Conservation (phyloP, 768 basidiomycete genomes). For the Boletus bicolor region DNA sequence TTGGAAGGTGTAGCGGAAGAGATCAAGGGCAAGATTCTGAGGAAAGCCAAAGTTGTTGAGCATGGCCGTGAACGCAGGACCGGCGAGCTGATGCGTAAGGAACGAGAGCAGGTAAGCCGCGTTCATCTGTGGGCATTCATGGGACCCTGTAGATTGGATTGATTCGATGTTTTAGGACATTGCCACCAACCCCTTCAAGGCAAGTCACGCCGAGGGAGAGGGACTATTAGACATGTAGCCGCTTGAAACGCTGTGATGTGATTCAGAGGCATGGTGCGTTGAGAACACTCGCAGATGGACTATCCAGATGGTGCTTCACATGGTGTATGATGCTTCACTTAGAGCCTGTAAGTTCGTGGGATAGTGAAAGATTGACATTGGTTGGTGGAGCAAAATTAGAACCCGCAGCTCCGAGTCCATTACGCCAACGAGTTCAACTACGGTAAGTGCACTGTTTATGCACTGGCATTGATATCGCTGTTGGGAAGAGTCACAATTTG, state of each 20-base stretch:
- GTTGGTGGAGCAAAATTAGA: not conserved
- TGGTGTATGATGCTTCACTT: not conserved
- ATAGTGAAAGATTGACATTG: not conserved
- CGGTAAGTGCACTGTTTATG: no score
- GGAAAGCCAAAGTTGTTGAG: conserved; percentile 36
- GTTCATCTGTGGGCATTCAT: no score
- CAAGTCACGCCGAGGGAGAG: not conserved
- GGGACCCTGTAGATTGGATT: not conserved
- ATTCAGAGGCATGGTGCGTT: not conserved
- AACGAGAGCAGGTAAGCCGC: conserved; percentile 28
- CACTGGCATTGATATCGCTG: not conserved
- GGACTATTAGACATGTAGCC: not conserved
- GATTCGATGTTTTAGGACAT: not conserved
- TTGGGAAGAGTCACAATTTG: not conserved
- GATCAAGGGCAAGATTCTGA: conserved; percentile 37
- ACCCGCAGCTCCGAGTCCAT: no score
- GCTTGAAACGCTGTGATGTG: not conserved
- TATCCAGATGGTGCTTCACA: not conserved
- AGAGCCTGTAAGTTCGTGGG: not conserved
- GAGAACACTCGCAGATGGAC: not conserved
- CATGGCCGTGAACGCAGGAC: conserved; percentile 38
- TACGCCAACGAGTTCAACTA: not conserved
- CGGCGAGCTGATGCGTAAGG: conserved; percentile 38
- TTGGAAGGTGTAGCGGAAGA: conserved; percentile 38
- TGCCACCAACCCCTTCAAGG: conserved; percentile 1